Evolutionary conservation across 805 yeast genomes (phyloP), one percentile per base, ranked within the genome.

Genomic region (Lipomyces yamadae): DNA sequence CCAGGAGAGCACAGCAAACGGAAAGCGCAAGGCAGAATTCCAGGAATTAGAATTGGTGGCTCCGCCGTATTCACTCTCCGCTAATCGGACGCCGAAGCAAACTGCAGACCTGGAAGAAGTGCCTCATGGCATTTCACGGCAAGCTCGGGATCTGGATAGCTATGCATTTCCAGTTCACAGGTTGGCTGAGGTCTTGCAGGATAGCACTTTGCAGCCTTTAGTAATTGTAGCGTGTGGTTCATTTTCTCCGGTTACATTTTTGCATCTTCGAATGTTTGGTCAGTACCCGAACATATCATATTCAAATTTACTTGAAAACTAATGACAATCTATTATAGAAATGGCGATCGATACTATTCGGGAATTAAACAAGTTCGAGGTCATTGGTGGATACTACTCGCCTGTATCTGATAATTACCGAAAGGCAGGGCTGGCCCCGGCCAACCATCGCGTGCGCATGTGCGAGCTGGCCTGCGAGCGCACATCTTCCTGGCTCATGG

Each of bases 151-250:
- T 11, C 78, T 93, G 33, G 84, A 83, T 13, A 84, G 85, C 58
- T 95, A 95, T 78, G 77, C 81, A 65, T 95, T 95, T 78, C 99
- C 99, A 1, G 85, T 89, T 0, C 98, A 95, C 79, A 81, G 70
- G 11, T 57, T 67, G 30, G 70, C 70, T 4, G 69, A 67, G 29
- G 68, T 65, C n/a, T 64, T 67, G 35, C 68, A 64, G 62, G 70
- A 67, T 63, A 45, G 64, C 64, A 81, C 88, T 69, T 94, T 94
- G 78, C 83, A 87, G 72, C 99, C 99, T 0, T 82, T 95, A 71
- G 98, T 95, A 11, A 85, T 95, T 62, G 98, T 95, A 34, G 98
- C 98, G 0, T 95, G 99, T 79, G 99, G 99, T 7, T 92, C 97
- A 1, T 95, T 94, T 75, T 90, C 97, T 1, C 99, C 99, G 42